phyloP scores from a whole-genome alignment of 306 rosid genomes.

The Quercus robur region DNA sequence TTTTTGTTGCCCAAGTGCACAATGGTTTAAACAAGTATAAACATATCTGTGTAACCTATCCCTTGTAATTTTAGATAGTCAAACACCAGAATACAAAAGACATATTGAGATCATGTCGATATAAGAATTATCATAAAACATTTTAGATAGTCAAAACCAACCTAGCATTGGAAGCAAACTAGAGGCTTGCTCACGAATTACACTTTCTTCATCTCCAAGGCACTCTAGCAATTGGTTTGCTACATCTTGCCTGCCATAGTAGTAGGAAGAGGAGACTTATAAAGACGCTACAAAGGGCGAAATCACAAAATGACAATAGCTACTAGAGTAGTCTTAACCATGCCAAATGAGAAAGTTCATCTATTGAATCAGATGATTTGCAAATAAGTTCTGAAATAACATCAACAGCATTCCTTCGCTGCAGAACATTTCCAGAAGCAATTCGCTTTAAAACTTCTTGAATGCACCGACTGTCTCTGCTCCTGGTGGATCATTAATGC shows the following conservation, averaged over 20 bases:
- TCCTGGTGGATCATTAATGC: conserved; percentile 47
- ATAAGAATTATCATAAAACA: background rate
- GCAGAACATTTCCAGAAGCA: conserved; percentile 53
- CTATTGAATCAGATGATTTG: conserved; percentile 40
- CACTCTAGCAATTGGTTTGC: conserved; percentile 61
- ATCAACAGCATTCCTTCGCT: conserved; percentile 82
- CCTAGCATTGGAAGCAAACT: conserved; percentile 70
- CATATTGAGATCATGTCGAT: background rate
- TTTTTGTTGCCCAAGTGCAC: background rate
- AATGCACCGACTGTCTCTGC: conserved; percentile 54
- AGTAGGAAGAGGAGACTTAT: background rate
- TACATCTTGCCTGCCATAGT: conserved; percentile 60
- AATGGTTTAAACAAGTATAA: background rate
- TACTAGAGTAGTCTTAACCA: conserved; percentile 41
- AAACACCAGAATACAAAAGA: background rate
- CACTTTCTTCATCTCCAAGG: conserved; percentile 72
- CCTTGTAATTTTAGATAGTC: background rate
- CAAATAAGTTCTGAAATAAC: conserved; percentile 67
- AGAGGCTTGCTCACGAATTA: conserved; percentile 59
- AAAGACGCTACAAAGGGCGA: background rate
- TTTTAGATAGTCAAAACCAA: conserved; percentile 27
- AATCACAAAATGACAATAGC: conserved; percentile 2
- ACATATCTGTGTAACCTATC: background rate
- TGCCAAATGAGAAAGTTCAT: conserved; percentile 36
- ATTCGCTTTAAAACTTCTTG: conserved; percentile 70